Evolutionary conservation across 2,329 filamentous ascomycete genomes (phyloP), one percentile per base, ranked within the genome.

Genomic region (Emergomyces orientalis): DNA sequence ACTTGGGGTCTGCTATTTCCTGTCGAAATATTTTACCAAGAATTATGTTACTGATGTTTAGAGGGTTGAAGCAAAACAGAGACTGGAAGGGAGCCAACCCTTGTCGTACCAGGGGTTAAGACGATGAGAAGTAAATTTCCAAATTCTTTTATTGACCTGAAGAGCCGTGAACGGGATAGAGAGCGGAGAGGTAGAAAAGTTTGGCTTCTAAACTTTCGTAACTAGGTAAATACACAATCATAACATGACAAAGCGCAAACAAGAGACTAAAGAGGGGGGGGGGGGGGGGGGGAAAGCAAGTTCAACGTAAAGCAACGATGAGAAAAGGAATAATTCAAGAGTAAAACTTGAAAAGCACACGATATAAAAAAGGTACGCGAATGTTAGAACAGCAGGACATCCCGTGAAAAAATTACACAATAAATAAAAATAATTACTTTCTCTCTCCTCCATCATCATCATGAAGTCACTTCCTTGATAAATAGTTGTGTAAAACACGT

Each of bases 141-240:
- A 34, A 55, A 32, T 41, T 25, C 22, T 11, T 39, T 41, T 57
- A 8, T 4, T 22, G 7, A 9, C n/a, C 7, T 22, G 7, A 27
- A 41, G 34, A 57, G 32, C 13, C 30, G n/a, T 41, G n/a, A 41
- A 41, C 14, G 30, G 14, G n/a, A 57, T 3, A 43, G 14, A 8
- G 2, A 39, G 5, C 19, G 5, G n/a, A 57, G 34, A 39, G 6
- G n/a, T 19, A 34, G 3, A 57, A 17, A 27, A 25, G 14, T 41
- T 57, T 19, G 2, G 54, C 34, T 30, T 43, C 54, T 57, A 57
- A 41, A 19, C 34, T 34, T 37, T 57, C 34, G 37, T 61, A 60
- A 32, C 59, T 62, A 61, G 57, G 37, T 65, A 61, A 58, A 61
- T 61, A 65, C 63, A 62, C 52, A 63, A 63, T 63, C 27, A 52